phyloP scores from a whole-genome alignment of 2,329 filamentous ascomycete genomes.

The Claviceps sp. region DNA sequence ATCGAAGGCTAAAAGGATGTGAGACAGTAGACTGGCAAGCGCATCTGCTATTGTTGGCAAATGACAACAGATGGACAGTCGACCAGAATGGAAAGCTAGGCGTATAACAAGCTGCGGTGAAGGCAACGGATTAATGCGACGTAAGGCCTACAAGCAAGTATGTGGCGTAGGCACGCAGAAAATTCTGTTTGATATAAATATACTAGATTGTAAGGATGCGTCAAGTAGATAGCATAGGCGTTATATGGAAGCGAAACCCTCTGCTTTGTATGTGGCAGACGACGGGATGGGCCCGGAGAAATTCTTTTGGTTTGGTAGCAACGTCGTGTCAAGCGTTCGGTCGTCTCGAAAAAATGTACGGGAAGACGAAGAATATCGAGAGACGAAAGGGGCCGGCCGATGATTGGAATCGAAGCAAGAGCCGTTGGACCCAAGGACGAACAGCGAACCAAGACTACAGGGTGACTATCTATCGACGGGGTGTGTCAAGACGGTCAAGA shows the following conservation, averaged over 20 bases:
- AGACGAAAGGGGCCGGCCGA: conserved; percentile 6
- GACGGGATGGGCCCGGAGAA: neutral
- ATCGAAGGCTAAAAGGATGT: neutral
- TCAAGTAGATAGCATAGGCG: neutral
- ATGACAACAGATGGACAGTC: neutral
- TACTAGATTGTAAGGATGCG: neutral
- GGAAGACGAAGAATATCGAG: neutral
- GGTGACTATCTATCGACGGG: neutral
- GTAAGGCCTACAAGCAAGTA: neutral
- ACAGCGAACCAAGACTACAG: neutral
- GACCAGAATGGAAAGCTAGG: neutral
- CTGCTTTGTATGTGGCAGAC: too few species aligned
- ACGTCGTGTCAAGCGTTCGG: too few species aligned
- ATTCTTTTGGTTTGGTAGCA: too few species aligned
- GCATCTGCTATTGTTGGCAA: neutral
- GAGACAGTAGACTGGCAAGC: neutral
- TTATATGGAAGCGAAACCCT: neutral
- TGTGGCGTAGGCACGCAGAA: neutral
- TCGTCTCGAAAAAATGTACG: too few species aligned
- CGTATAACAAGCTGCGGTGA: neutral
- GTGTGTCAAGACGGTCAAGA: neutral
- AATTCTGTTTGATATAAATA: neutral
- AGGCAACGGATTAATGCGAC: neutral
- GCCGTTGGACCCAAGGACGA: neutral
- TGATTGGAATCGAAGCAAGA: conserved; percentile 6